Evolutionary conservation across 2,329 filamentous ascomycete genomes (phyloP), one percentile per base, ranked within the genome.

Genomic region (Neocucurbitaria cava): DNA sequence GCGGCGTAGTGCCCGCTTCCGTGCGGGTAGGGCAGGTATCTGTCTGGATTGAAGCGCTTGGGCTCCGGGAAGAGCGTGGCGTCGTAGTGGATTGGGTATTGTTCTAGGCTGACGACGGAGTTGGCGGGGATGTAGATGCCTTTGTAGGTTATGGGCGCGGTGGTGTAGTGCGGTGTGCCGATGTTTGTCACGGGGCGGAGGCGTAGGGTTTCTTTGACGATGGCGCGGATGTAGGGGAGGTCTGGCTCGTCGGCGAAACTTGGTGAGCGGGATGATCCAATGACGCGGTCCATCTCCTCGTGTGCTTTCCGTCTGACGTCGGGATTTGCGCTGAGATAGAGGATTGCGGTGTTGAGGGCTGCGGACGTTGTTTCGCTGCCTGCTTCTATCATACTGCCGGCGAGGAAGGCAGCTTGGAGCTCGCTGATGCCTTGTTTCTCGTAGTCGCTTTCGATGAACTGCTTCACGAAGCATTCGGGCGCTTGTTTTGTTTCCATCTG

Each of bases 121-220:
- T 75, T 76, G 39, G 77, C 77, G 5, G 79, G 77, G 49, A 82
- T 81, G 5, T 72, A 62, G n/a, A 74, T 75, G 24, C 58, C 71
- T 0, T 81, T 78, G 17, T 81, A 76, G 0, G 65, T 62, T 6
- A 80, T 56, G 55, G 78, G 65, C 46, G 76, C 68, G 18, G 65
- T 74, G 4, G 68, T 69, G 23, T 64, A 70, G 50, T 77, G 75
- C 1, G 73, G 72, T 1, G 72, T 66, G 8, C 69, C 70, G 11
- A 75, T 71, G n/a, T 69, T 72, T 5, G 70, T 69, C 2, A 73
- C 68, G 1, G 73, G 72, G 5, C 69, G 61, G 36, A 74, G 65
- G 1, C 76, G 76, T 28, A 85, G 78, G 18, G 83, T 81, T 13
- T 80, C 77, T 0, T 76, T 75, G 18, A 75, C 64, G 10, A 75